Evolutionary conservation across 495 filamentous ascomycete species (phyloP).

Genomic region (Oidiodendron maius): DNA sequence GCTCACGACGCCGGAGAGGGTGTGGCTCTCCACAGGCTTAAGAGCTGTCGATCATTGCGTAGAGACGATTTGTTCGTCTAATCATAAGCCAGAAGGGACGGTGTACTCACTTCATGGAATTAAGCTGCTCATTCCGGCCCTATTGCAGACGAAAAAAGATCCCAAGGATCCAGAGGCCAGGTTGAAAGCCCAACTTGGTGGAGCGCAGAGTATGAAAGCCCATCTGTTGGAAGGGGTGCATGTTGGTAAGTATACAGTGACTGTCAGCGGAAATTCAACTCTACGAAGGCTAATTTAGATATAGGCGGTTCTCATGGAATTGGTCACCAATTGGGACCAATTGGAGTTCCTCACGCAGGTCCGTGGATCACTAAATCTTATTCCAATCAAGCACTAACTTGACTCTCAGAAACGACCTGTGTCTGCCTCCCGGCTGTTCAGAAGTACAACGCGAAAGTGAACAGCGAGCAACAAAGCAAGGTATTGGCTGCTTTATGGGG

Average conservation of each 20-base stretch:
- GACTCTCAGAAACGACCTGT: slow-evolving; percentile 63
- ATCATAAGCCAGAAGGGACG: slow-evolving; percentile 29
- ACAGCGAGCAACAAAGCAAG: slow-evolving; percentile 37
- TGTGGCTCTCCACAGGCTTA: slow-evolving; percentile 58
- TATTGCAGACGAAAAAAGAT: slow-evolving; percentile 44
- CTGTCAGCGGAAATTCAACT: slow-evolving; percentile 29
- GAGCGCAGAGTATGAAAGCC: slow-evolving; percentile 22
- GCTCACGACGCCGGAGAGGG: slow-evolving; percentile 46
- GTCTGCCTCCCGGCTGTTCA: slow-evolving; percentile 55
- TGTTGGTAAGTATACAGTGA: slow-evolving; percentile 11
- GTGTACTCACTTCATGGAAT: slow-evolving; percentile 37
- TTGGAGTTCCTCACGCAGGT: slow-evolving; percentile 59
- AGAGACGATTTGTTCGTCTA: slow-evolving; percentile 46
- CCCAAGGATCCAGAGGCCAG: slow-evolving; percentile 40
- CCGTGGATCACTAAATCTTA: no score
- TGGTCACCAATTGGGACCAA: slow-evolving; percentile 59
- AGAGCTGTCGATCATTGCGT: slow-evolving; percentile 60
- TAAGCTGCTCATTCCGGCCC: slow-evolving; percentile 38
- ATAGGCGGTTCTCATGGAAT: slow-evolving; percentile 42
- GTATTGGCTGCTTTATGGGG: slow-evolving; percentile 42
- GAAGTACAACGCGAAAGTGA: slow-evolving; percentile 47
- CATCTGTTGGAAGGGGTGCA: background rate
- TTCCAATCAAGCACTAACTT: no score
- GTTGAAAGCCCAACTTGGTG: slow-evolving; percentile 27
- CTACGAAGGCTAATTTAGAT: background rate